Conservation (phyloP, 2,329 filamentous ascomycete genomes). For the Trichophyton rubrum region DNA sequence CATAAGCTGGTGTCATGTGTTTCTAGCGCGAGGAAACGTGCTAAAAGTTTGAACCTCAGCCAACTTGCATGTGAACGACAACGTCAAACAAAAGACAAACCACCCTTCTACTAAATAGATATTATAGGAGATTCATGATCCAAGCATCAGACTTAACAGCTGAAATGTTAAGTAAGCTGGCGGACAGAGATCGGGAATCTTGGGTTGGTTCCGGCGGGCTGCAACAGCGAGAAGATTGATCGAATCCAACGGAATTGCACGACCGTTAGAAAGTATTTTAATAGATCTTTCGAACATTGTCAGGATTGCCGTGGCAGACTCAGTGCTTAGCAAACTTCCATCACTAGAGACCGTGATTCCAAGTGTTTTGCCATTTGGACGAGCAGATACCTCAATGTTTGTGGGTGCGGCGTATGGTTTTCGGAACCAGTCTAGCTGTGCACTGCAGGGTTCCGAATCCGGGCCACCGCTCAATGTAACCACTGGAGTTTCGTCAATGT, state of each 20-base stretch:
- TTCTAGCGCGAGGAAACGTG: too few relatives aligned
- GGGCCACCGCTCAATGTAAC: not conserved
- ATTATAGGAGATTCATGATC: not conserved
- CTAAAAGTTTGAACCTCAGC: too few relatives aligned
- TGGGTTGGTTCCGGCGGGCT: not conserved
- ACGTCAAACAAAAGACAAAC: not conserved
- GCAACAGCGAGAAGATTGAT: not conserved
- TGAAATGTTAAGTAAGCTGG: conserved; percentile 9
- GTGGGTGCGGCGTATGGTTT: conserved; percentile 8
- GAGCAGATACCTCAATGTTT: conserved; percentile 9
- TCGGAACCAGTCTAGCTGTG: conserved; percentile 9
- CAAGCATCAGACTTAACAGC: conserved; percentile 7
- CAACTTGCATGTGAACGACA: too few relatives aligned
- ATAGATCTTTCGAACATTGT: conserved; percentile 5
- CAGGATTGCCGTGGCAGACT: conserved; percentile 1
- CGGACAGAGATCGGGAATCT: conserved; percentile 5
- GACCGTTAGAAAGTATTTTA: not conserved
- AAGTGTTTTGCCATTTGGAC: conserved; percentile 4
- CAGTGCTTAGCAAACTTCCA: not conserved
- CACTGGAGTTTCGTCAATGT: conserved; percentile 9
- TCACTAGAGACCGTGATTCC: conserved; percentile 6
- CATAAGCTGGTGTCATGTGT: too few relatives aligned
- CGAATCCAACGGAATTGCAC: not conserved
- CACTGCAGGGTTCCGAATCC: not conserved
- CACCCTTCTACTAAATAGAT: too few relatives aligned